Conservation (phyloP, 345 rosid species). For the Citrus australasica region DNA sequence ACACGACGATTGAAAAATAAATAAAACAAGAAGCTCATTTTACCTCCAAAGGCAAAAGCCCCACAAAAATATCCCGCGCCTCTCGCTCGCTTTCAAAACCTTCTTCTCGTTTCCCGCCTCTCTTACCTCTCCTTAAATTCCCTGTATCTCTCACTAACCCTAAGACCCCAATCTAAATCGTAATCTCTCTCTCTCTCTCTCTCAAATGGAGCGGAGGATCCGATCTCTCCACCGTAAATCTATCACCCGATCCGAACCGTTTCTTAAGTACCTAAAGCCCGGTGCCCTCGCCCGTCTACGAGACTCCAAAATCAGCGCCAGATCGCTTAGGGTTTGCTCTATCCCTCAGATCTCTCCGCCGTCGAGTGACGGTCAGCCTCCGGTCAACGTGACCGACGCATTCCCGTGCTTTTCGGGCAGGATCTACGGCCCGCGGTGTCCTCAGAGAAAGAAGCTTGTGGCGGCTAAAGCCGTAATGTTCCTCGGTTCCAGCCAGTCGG, state of each 20-base stretch:
- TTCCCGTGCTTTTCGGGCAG: constrained; percentile 30
- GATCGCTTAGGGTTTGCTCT: constrained; percentile 32
- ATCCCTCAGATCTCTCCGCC: constrained; percentile 19
- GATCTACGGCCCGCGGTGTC: constrained; percentile 38
- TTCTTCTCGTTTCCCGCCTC: constrained; percentile 15
- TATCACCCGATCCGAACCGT: constrained; percentile 24
- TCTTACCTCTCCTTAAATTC: neutral
- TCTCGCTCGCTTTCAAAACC: constrained; percentile 4
- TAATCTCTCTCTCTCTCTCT: neutral
- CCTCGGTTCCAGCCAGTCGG: constrained; percentile 18
- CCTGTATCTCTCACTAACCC: neutral
- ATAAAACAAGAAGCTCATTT: neutral
- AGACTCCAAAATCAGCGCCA: constrained; percentile 48
- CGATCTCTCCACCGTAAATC: constrained; percentile 10
- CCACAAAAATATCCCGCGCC: constrained; percentile 14
- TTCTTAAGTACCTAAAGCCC: constrained; percentile 42
- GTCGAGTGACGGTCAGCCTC: neutral
- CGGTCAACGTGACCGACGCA: constrained; percentile 1
- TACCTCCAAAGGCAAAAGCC: neutral
- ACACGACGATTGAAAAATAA: neutral
- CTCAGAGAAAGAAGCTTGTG: constrained; percentile 45
- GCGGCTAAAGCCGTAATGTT: constrained; percentile 35
- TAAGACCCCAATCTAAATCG: neutral
- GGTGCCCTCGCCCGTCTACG: constrained; percentile 52
- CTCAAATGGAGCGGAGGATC: constrained; percentile 27